Percentiles rank a stretch among this genome's conserved stretches.
Conservation (phyloP, 306 rosid genomes). For the Luffa aegyptiaca region DNA sequence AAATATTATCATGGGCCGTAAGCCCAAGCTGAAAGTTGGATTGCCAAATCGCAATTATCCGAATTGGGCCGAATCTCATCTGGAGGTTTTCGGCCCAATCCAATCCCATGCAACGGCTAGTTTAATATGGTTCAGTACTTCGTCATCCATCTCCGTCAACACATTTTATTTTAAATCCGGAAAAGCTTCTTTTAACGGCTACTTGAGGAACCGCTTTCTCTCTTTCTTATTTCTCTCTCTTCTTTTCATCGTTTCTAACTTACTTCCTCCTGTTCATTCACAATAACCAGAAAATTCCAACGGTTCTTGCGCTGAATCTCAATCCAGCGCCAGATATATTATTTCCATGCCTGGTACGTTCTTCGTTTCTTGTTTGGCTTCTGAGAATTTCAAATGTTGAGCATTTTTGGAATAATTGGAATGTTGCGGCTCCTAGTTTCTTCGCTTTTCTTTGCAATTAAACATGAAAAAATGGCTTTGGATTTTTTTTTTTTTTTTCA, state of each 20-base stretch:
- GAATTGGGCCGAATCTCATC: not conserved
- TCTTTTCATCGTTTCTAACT: conserved; percentile 8
- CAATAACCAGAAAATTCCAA: conserved; percentile 16
- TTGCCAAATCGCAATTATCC: not conserved
- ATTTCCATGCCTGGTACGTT: conserved; percentile 30
- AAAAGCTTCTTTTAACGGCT: conserved; percentile 26
- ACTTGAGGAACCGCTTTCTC: conserved; percentile 8
- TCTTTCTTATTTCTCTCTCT: not conserved
- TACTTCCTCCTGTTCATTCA: conserved; percentile 8
- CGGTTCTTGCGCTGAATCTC: conserved; percentile 1
- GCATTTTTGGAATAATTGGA: not conserved
- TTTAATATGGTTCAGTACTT: not conserved
- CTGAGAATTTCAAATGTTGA: not conserved
- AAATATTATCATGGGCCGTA: not conserved
- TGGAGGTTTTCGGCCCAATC: not conserved
- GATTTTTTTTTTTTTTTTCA: not conserved
- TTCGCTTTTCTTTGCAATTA: not conserved
- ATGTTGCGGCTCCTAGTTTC: not conserved
- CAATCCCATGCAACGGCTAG: not conserved
- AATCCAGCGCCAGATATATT: conserved; percentile 15
- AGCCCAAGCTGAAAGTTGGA: conserved; percentile 8
- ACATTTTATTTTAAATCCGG: conserved; percentile 10
- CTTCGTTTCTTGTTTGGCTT: conserved; percentile 16
- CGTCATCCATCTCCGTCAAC: conserved; percentile 9
- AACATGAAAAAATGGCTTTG: not conserved